Conservation (phyloP, 2,329 filamentous ascomycete species). For the Penicillium vulpinum region DNA sequence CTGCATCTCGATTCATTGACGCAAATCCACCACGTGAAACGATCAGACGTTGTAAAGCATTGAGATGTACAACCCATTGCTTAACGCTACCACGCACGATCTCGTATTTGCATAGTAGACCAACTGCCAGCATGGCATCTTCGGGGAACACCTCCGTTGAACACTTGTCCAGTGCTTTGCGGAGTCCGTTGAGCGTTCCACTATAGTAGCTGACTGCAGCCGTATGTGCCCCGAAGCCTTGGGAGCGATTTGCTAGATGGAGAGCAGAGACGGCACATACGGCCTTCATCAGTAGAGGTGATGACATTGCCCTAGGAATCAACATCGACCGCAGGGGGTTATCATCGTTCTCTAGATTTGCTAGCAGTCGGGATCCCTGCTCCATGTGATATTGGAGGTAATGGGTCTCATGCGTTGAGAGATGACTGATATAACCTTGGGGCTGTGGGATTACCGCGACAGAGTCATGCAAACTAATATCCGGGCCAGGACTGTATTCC, state of each 20-base stretch:
- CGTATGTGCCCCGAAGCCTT: constrained; percentile 25
- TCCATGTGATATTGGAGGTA: constrained; percentile 43
- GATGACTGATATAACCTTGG: constrained; percentile 24
- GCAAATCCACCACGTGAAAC: constrained; percentile 35
- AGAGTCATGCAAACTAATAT: background rate
- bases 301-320: constrained; percentile 39
- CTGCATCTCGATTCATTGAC: constrained; percentile 32
- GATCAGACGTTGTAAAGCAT: constrained; percentile 36
- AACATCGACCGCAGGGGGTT: constrained; percentile 39
- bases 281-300: constrained; percentile 39
- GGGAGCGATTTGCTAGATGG: constrained; percentile 36
- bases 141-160: constrained; percentile 25
- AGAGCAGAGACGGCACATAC: constrained; percentile 41
- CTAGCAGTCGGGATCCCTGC: constrained; percentile 35
- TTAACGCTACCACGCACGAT: constrained; percentile 40
- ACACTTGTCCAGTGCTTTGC: constrained; percentile 25
- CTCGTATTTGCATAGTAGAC: constrained; percentile 42
- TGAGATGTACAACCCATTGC: constrained; percentile 40
- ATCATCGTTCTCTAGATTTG: constrained; percentile 39
- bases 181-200: constrained; percentile 35
- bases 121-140: constrained; percentile 37
- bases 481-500: background rate
- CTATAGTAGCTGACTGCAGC: constrained; percentile 37
- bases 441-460: constrained; percentile 17
- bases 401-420: constrained; percentile 34